Evolutionary conservation across 148 eudicot genomes (phyloP).

Genomic region (Rhododendron henanense): DNA sequence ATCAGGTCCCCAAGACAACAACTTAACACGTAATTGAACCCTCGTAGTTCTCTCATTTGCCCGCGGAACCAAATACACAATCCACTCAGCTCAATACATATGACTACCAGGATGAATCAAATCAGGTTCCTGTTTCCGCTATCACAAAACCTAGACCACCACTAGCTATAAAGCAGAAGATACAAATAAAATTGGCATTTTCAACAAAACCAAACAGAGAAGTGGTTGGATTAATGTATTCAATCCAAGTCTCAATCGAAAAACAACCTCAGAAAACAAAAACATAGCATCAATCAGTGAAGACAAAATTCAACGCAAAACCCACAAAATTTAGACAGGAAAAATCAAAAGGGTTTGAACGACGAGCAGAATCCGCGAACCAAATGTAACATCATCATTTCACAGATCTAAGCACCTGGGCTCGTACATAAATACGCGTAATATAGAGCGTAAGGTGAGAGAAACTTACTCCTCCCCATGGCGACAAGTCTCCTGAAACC

Average conservation of each 20-base stretch:
- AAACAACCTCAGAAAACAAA: neutral
- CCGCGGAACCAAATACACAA: neutral
- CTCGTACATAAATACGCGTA: neutral
- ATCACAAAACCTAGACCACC: neutral
- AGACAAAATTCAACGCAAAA: neutral
- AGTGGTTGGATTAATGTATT: neutral
- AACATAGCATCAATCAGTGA: neutral
- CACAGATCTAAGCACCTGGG: neutral
- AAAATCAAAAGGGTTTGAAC: neutral
- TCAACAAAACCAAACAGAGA: neutral
- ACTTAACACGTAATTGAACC: neutral
- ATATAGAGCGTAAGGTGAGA: neutral
- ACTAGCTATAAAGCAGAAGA: neutral
- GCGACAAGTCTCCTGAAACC: neutral
- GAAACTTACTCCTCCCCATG: conserved; percentile 34
- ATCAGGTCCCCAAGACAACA: neutral
- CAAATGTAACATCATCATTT: neutral
- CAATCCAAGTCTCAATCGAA: neutral
- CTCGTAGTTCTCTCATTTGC: neutral
- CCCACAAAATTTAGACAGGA: neutral
- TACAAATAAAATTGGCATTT: neutral
- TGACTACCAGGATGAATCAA: neutral
- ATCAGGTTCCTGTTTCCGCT: neutral
- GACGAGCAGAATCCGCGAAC: neutral
- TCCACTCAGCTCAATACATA: neutral